Conservation (phyloP, 805 yeast species). For the Middelhovenomyces tepae region DNA sequence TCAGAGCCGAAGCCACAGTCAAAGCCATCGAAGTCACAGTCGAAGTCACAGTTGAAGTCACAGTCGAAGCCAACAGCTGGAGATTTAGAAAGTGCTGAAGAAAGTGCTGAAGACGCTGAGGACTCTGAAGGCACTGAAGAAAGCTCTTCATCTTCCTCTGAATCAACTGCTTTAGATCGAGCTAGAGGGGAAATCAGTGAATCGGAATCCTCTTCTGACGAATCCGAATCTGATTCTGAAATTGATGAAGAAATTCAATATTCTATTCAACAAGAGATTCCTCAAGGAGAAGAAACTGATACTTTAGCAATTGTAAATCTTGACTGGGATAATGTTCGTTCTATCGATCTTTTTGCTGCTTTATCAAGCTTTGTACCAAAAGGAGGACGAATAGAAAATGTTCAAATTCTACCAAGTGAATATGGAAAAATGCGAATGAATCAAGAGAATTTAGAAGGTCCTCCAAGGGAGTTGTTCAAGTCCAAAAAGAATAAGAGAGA, state of each 20-base stretch:
- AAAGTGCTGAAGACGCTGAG: constrained; percentile 14
- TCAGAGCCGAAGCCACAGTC: constrained; percentile 9
- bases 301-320: constrained; percentile 86
- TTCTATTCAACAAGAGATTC: constrained; percentile 42
- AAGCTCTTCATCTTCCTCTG: constrained; percentile 1
- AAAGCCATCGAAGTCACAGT: constrained; percentile 12
- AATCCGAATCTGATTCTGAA: constrained; percentile 14
- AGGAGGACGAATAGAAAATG: constrained; percentile 58
- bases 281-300: constrained; percentile 75
- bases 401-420: constrained; percentile 77
- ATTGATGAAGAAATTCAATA: constrained; percentile 15
- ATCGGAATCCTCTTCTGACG: constrained; percentile 13
- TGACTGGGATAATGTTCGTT: constrained; percentile 94
- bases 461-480: constrained; percentile 73
- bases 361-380: constrained; percentile 77
- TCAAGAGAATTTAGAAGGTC: constrained; percentile 84
- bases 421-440: constrained; percentile 90
- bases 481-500: constrained; percentile 18
- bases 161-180: constrained; percentile 22
- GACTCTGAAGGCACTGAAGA: constrained; percentile 1
- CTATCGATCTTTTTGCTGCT: constrained; percentile 83
- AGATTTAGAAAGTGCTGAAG: constrained; percentile 12
- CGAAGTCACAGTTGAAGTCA: constrained; percentile 13
- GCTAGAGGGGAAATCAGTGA: constrained; percentile 29
- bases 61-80: constrained; percentile 9